Evolutionary conservation across 805 yeast species (phyloP), one percentile per base, ranked within the genome.

Genomic region (Metschnikowia gelsemii): DNA sequence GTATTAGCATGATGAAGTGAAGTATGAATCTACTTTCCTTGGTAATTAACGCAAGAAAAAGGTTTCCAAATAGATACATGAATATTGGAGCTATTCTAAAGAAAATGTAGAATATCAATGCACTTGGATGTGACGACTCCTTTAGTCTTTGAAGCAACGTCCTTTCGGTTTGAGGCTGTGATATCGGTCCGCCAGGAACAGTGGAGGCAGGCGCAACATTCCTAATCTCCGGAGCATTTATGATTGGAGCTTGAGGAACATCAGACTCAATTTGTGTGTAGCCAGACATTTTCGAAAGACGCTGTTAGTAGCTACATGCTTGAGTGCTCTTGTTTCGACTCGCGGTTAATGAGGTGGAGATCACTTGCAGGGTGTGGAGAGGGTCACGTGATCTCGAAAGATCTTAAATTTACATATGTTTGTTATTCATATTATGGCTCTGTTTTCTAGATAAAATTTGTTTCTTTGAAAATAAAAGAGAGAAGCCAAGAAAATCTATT

Each of bases 61-160:
- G 61, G 45, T 78, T 66, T 0, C 96, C 96, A 50, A 87, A 79
- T 5, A 87, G 58, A 55, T 87, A 87, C 11, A 80, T 72, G 42
- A 79, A 58, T 8, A 87, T 60, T 0, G 95, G 85, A 0, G 79
- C 74, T 4, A 82, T 42, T 40, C 93, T 68, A 58, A 87, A 76
- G 21, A 71, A 72, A 8, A 87, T 63, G 61, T 72, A 87, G 58
- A 76, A 80, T 4, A 83, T 45, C 6, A 85, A 64, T 2, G 95
- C 95, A n/a, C 84, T 64, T 1, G 95, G 95, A 57, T 87, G 96
- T 20, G 93, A 81, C 4, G 93, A 84, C 56, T 84, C 83, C 25
- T 74, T 70, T 9, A 85, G 57, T 29, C 59, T 55, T 33, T 64
- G 58, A 5, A 52, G 29, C 63, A 61, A 59, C 1, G 64, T 51